A percentile compares a stretch with the other conserved stretches of the same genome.
Evolutionary conservation across 371 early-diverging fungal genomes (phyloP).

Genomic region (Synchytrium microbalum): DNA sequence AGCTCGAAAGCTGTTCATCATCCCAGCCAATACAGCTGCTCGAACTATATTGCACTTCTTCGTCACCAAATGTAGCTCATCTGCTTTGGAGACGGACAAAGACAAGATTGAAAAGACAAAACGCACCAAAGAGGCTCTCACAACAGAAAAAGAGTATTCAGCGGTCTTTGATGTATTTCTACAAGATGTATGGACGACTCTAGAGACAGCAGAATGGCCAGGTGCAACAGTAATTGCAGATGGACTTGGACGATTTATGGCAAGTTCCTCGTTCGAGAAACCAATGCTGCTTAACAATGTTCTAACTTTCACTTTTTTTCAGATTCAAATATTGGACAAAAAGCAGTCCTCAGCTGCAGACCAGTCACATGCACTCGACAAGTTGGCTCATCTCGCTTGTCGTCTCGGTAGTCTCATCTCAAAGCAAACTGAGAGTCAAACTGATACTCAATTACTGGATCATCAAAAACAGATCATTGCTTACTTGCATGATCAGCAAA

Average conservation of each 20-base stretch:
- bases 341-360: neutral
- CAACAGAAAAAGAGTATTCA: constrained; percentile 69
- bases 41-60: neutral
- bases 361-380: neutral
- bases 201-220: constrained; percentile 89
- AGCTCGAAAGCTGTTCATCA: too few species aligned
- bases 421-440: too few species aligned
- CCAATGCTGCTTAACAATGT: too few species aligned
- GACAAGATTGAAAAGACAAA: constrained; percentile 17
- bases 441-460: too few species aligned
- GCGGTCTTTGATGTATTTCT: constrained; percentile 58
- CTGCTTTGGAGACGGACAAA: constrained; percentile 21
- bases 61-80: neutral
- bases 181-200: constrained; percentile 59
- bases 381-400: neutral
- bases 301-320: too few species aligned
- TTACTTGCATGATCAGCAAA: neutral
- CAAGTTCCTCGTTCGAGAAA: constrained; percentile 17
- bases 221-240: constrained; percentile 64
- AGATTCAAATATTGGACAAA: constrained; percentile 21
- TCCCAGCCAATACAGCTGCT: neutral
- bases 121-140: constrained; percentile 8
- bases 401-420: neutral
- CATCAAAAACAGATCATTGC: neutral
- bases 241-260: constrained; percentile 57